A percentile compares a stretch with the other conserved stretches of the same genome.
phyloP scores from a whole-genome alignment of 2,329 filamentous ascomycete genomes.

The Sarocladium oryzae region DNA sequence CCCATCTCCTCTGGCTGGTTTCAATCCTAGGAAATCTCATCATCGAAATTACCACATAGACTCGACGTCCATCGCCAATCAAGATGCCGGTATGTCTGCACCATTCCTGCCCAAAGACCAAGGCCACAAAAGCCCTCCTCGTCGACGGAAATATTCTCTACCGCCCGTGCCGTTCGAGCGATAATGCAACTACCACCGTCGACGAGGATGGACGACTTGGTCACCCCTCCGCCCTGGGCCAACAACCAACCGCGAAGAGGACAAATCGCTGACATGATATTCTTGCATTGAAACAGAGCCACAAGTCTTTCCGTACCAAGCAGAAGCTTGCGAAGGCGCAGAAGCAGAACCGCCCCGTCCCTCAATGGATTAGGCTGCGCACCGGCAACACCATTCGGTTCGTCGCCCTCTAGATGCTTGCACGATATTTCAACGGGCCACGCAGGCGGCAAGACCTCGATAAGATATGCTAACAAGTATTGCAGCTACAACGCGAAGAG shows the following conservation, averaged over 20 bases:
- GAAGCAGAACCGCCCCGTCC: conserved; percentile 99
- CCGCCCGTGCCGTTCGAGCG: not conserved
- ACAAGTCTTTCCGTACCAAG: conserved; percentile 99
- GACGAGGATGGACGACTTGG: conserved; percentile 6
- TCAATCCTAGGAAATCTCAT: conserved; percentile 21
- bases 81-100: conserved; percentile 35
- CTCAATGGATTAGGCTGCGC: conserved; percentile 98
- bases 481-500: conserved; percentile 99
- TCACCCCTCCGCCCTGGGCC: not conserved
- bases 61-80: conserved; percentile 31
- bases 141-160: not conserved
- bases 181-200: not conserved
- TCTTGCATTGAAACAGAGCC: conserved; percentile 56
- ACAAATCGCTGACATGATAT: conserved; percentile 17
- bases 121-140: not conserved
- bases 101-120: conserved; percentile 11
- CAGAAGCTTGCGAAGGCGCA: conserved; percentile 99
- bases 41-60: conserved; percentile 27
- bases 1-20: conserved; percentile 15
- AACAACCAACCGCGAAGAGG: not conserved
- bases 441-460: not conserved
- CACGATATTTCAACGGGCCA: too few relatives aligned
- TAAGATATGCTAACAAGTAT: conserved; percentile 14
- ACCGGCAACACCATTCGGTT: conserved; percentile 99
- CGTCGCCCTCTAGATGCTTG: conserved; percentile 31